Conservation (phyloP, 148 eudicot species). For the Pouteria glomerata region DNA sequence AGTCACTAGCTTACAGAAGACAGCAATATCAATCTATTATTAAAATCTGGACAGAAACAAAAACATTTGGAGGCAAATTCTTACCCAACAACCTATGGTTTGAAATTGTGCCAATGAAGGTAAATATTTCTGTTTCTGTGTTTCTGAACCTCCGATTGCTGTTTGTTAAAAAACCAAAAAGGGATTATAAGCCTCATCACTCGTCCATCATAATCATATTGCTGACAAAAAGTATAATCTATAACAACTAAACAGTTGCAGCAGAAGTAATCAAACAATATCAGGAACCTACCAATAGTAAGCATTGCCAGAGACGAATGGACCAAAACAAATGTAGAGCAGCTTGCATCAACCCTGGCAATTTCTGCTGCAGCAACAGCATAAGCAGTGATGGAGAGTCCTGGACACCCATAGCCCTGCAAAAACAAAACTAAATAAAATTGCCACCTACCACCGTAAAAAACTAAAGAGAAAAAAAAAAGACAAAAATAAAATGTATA, state of each 20-base stretch:
- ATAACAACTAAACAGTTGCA: background rate
- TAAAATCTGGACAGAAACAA: background rate
- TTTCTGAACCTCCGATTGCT: slow-evolving; percentile 85
- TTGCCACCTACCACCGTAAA: slow-evolving; percentile 1
- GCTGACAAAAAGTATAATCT: no score
- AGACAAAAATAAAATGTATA: background rate
- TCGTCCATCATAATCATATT: background rate
- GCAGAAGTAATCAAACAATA: background rate
- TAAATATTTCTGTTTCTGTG: slow-evolving; percentile 75
- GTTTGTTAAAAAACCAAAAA: slow-evolving; percentile 28
- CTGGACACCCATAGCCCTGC: slow-evolving; percentile 97
- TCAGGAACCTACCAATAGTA: slow-evolving; percentile 58
- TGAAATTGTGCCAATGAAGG: slow-evolving; percentile 76
- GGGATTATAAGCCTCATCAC: background rate
- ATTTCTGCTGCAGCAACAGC: slow-evolving; percentile 78
- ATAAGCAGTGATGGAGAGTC: slow-evolving; percentile 65
- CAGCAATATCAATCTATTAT: background rate
- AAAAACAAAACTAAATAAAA: slow-evolving; percentile 17
- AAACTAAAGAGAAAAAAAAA: background rate
- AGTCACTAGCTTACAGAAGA: background rate
- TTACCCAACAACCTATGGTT: slow-evolving; percentile 84
- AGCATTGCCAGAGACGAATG: slow-evolving; percentile 98
- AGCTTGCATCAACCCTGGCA: slow-evolving; percentile 97
- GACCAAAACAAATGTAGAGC: slow-evolving; percentile 91
- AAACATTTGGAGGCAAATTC: background rate